phyloP scores from a whole-genome alignment of 768 basidiomycete species.

The Lyophyllum decastes region DNA sequence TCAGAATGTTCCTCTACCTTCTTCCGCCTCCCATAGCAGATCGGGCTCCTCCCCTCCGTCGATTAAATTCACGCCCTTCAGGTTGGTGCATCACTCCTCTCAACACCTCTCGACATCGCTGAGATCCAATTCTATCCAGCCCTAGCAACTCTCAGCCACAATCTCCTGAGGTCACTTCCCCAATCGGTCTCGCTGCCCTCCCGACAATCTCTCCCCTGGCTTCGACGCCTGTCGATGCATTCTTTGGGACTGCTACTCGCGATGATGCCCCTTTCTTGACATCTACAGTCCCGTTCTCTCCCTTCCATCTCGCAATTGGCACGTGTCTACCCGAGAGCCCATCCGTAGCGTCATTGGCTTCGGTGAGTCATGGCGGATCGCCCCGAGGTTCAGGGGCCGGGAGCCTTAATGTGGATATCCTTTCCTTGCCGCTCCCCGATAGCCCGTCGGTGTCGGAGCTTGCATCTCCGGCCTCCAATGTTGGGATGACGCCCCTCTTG shows the following conservation, averaged over 20 bases:
- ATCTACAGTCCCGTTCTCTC: neutral
- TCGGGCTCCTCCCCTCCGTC: neutral
- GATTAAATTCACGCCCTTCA: neutral
- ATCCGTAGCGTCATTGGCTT: neutral
- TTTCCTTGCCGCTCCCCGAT: neutral
- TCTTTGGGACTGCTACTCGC: neutral
- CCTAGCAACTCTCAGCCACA: constrained; percentile 3
- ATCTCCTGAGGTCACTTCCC: constrained; percentile 36
- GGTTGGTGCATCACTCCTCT: neutral
- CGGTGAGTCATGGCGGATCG: neutral
- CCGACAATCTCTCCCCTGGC: constrained; percentile 35
- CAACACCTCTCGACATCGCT: neutral
- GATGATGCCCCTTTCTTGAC: neutral
- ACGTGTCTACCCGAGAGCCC: constrained; percentile 3
- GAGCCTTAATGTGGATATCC: neutral
- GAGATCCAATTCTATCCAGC: neutral
- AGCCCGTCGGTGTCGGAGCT: constrained; percentile 2
- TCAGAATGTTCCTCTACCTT: neutral
- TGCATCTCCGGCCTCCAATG: neutral
- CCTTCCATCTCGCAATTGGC: neutral
- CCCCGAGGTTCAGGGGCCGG: neutral
- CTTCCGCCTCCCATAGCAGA: neutral
- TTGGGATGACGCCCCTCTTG: neutral
- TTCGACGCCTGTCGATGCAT: constrained; percentile 31
- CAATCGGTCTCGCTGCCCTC: constrained; percentile 32